These are phyloP conservation scores for Infundibulicybe gibba DNA, from an alignment of 768 basidiomycete genomes.

Conservation along the genomic window DNA sequence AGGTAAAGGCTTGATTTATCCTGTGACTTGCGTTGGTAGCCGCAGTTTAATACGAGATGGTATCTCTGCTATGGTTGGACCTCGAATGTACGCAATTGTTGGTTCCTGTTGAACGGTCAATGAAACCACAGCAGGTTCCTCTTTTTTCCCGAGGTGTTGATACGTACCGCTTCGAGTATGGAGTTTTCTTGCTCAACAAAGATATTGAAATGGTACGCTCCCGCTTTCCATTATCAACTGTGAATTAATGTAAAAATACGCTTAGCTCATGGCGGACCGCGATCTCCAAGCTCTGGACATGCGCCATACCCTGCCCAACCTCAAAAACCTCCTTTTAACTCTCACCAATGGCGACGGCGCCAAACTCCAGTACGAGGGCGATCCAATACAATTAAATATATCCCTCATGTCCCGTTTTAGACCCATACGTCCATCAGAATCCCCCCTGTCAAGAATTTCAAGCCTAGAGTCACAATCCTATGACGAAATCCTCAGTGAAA, in stretches of 20 bases:
- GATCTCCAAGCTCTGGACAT: constrained; percentile 87
- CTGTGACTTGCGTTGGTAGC: constrained; percentile 87
- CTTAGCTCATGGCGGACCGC: constrained; percentile 87
- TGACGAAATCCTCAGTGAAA: constrained; percentile 18
- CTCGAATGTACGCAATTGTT: constrained; percentile 55
- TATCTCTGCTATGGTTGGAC: constrained; percentile 94
- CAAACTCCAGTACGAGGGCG: constrained; percentile 38
- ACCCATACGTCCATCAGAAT: constrained; percentile 14
- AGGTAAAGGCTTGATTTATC: constrained; percentile 77
- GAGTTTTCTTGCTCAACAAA: constrained; percentile 94
- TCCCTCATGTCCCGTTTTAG: constrained; percentile 16
- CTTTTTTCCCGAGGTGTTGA: constrained; percentile 94
- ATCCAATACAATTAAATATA: constrained; percentile 9
- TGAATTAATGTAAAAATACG: constrained; percentile 8
- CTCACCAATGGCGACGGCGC: constrained; percentile 68
- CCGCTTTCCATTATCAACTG: neutral
- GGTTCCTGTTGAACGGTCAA: constrained; percentile 1
- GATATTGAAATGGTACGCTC: constrained; percentile 87
- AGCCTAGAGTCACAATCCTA: constrained; percentile 19
- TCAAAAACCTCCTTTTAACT: constrained; percentile 90
- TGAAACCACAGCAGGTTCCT: constrained; percentile 61
- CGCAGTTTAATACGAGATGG: constrained; percentile 88
- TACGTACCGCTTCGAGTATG: constrained; percentile 96
- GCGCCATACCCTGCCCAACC: constrained; percentile 93
- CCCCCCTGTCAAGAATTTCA: constrained; percentile 22